Percentiles rank a stretch among this genome's conserved stretches.
phyloP scores from a whole-genome alignment of 208 protist genomes.

The Acanthamoeba sp. region DNA sequence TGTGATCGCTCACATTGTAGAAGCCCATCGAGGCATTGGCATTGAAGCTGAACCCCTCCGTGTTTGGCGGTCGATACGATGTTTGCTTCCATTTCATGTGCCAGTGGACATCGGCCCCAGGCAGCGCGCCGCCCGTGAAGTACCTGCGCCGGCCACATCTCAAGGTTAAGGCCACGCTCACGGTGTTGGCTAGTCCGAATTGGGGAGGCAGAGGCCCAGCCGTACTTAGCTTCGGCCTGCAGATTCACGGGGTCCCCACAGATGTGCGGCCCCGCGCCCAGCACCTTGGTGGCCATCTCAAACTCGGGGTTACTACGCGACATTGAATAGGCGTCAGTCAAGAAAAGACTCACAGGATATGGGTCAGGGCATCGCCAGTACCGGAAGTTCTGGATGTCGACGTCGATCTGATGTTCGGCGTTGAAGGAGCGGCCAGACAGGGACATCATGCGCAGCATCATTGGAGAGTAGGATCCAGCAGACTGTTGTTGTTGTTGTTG shows the following conservation, averaged over 20 bases:
- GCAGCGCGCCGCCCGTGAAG: constrained; percentile 34
- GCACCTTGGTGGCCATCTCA: constrained; percentile 15
- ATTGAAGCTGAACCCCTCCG: not conserved
- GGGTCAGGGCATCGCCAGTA: too few species aligned
- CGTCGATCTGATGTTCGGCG: not conserved
- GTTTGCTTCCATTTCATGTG: not conserved
- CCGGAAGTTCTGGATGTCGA: constrained; percentile 25
- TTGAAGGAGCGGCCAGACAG: not conserved
- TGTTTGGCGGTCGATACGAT: constrained; percentile 38
- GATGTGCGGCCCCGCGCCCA: not conserved
- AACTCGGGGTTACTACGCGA: not conserved
- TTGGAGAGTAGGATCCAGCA: not conserved
- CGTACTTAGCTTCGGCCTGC: constrained; percentile 12
- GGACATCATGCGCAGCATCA: not conserved
- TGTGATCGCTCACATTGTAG: not conserved
- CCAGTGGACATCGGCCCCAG: not conserved
- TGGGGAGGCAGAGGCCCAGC: not conserved
- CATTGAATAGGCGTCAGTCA: too few species aligned
- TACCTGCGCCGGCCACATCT: not conserved
- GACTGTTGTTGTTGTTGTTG: too few species aligned
- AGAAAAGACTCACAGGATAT: too few species aligned
- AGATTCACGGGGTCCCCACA: not conserved
- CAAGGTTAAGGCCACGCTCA: not conserved
- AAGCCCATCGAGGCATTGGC: not conserved
- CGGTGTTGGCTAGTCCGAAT: too few species aligned